phyloP scores from a whole-genome alignment of 139 green algal species.

The Limnomonas spitsbergensis region DNA sequence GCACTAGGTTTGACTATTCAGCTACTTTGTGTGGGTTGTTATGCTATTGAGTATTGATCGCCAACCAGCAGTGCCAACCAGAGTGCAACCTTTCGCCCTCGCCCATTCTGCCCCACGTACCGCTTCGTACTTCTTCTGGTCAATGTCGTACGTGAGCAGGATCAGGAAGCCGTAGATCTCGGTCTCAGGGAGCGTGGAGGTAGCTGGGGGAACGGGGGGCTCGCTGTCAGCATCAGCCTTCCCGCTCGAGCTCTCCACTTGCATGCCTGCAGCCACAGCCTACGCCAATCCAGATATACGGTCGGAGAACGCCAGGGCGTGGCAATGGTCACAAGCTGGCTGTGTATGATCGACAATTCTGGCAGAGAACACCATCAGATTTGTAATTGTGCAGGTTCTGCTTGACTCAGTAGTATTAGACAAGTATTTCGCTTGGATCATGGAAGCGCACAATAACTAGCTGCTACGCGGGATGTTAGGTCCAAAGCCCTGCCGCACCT shows the following conservation, averaged over 20 bases:
- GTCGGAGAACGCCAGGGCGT: no score
- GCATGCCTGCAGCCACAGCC: not conserved
- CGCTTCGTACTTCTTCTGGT: slow-evolving; percentile 69
- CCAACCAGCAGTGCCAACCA: not conserved
- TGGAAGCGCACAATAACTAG: no score
- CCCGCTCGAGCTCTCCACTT: not conserved
- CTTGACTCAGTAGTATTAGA: no score
- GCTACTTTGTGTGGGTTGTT: no score
- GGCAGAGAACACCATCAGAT: no score
- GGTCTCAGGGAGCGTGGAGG: slow-evolving; percentile 64
- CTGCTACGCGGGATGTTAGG: no score
- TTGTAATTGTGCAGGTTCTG: no score
- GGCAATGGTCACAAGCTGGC: no score
- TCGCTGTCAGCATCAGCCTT: slow-evolving; percentile 38
- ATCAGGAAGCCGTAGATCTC: slow-evolving; percentile 85
- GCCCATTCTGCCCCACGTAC: slow-evolving; percentile 30
- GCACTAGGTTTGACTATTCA: not conserved
- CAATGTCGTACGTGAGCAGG: slow-evolving; percentile 70
- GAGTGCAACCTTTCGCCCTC: not conserved
- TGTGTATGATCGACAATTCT: no score
- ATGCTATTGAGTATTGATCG: not conserved
- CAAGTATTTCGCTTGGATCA: no score
- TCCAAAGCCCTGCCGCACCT: no score
- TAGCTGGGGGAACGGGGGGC: slow-evolving; percentile 11
- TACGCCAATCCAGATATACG: not conserved